Percentiles rank a stretch among this genome's conserved stretches.
Evolutionary conservation across 768 basidiomycete species (phyloP).

Genomic region (Termitomyces sp.): DNA sequence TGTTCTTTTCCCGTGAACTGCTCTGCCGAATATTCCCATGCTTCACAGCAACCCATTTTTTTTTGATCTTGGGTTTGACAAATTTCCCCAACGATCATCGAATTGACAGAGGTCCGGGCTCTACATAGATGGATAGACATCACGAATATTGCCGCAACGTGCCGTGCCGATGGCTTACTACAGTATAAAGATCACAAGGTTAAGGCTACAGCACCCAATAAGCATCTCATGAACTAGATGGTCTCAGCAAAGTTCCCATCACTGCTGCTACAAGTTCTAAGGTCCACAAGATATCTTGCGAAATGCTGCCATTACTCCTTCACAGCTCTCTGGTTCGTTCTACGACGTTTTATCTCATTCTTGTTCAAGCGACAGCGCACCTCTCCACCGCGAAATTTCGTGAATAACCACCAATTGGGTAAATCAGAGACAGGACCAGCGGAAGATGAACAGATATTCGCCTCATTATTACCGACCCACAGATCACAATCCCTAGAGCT

Average conservation of each 20-base stretch:
- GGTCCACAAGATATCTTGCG: background rate
- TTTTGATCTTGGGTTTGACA: background rate
- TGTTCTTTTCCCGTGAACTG: background rate
- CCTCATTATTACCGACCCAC: background rate
- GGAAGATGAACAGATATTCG: background rate
- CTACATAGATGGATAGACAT: too few species aligned
- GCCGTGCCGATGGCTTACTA: too few species aligned
- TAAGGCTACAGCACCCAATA: background rate
- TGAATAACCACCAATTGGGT: background rate
- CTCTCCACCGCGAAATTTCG: background rate
- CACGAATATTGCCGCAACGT: too few species aligned
- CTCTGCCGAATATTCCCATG: background rate
- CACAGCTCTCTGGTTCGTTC: background rate
- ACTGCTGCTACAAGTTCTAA: background rate
- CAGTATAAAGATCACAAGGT: background rate
- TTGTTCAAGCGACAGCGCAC: background rate
- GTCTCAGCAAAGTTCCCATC: background rate
- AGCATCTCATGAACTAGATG: background rate
- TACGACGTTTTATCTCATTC: background rate
- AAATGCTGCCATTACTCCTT: background rate
- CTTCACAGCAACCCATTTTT: background rate
- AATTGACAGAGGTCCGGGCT: too few species aligned
- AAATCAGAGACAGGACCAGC: background rate
- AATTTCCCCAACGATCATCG: too few species aligned
- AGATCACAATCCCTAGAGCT: background rate